A percentile compares a stretch with the other conserved stretches of the same genome.
phyloP scores from a whole-genome alignment of 495 filamentous ascomycete genomes.

The Podospora fimiseda region DNA sequence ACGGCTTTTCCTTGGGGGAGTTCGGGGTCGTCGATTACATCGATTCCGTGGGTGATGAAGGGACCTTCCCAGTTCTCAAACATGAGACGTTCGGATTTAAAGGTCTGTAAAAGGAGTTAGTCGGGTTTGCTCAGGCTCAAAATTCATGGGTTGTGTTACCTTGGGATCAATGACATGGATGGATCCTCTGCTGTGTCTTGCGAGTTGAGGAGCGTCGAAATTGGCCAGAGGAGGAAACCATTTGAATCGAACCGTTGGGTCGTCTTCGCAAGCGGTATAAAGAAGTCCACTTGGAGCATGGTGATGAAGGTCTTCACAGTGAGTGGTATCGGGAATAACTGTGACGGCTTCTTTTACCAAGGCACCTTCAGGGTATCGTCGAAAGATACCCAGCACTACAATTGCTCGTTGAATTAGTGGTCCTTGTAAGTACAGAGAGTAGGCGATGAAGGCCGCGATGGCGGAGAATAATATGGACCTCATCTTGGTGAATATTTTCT shows the following conservation, averaged over 20 bases:
- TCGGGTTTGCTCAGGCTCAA: neutral
- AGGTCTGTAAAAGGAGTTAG: constrained; percentile 36
- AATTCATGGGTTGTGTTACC: constrained; percentile 19
- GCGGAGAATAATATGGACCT: constrained; percentile 14
- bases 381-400: constrained; percentile 21
- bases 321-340: constrained; percentile 45
- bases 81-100: constrained; percentile 39
- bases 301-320: constrained; percentile 58
- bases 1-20: constrained; percentile 39
- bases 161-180: constrained; percentile 52
- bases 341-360: constrained; percentile 13
- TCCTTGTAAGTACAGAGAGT: constrained; percentile 10
- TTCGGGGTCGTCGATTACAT: constrained; percentile 44
- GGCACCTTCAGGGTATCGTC: constrained; percentile 13
- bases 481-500: constrained; percentile 8
- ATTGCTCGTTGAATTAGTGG: constrained; percentile 8
- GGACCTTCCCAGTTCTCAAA: constrained; percentile 48
- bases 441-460: constrained; percentile 16
- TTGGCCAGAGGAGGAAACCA: constrained; percentile 53
- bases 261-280: constrained; percentile 53
- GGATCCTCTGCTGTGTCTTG: constrained; percentile 31
- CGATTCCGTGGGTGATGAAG: constrained; percentile 57
- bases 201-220: constrained; percentile 31
- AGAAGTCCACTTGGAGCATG: constrained; percentile 42
- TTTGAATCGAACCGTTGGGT: constrained; percentile 35